A percentile compares a stretch with the other conserved stretches of the same genome.
Evolutionary conservation across 106 monocot species (phyloP).

Genomic region (Amphibolis antarctica): DNA sequence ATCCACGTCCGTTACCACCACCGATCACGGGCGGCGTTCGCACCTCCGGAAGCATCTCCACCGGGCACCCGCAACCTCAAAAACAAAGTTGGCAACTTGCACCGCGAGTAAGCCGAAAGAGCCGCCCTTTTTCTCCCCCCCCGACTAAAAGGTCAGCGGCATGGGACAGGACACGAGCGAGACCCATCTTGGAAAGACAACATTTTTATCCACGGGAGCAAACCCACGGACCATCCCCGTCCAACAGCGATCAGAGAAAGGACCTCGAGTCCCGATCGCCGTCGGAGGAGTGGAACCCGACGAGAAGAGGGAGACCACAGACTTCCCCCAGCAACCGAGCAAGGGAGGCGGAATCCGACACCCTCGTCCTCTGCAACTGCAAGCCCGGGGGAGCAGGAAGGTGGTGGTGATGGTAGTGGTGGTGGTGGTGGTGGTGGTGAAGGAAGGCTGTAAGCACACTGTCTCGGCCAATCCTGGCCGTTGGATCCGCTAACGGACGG

Average conservation of each 20-base stretch:
- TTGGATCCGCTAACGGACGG: background rate
- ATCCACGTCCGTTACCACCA: conserved; percentile 13
- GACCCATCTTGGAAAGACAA: conserved; percentile 5
- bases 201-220: conserved; percentile 1
- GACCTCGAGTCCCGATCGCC: conserved; percentile 2
- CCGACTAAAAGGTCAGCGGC: background rate
- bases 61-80: conserved; percentile 11
- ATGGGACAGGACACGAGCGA: background rate
- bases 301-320: background rate
- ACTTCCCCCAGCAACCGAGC: no score
- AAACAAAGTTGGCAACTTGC: background rate
- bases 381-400: no score
- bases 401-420: no score
- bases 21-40: conserved; percentile 30
- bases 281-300: background rate
- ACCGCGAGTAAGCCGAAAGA: background rate
- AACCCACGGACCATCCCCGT: background rate
- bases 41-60: conserved; percentile 44
- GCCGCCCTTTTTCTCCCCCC: background rate
- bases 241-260: background rate
- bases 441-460: background rate
- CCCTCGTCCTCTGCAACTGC: no score
- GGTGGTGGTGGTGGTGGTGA: background rate
- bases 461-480: background rate
- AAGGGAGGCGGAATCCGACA: background rate